Evolutionary conservation across 768 basidiomycete species (phyloP).

Genomic region (Tylopilus intermedius): DNA sequence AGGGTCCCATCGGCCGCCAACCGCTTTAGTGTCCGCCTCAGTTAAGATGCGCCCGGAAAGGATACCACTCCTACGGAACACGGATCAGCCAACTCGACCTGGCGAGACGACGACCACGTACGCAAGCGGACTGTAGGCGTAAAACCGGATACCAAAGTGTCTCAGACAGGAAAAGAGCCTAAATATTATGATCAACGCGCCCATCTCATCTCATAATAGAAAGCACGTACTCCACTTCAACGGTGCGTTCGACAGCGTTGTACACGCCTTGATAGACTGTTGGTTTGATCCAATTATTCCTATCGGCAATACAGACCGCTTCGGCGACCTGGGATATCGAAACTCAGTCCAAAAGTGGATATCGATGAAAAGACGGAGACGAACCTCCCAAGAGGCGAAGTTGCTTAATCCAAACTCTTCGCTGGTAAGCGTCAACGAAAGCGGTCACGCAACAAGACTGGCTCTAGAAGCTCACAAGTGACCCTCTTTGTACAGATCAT

Average conservation of each 20-base stretch:
- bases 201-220: not conserved
- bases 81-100: not conserved
- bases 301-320: slow-evolving; percentile 37
- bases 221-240: slow-evolving; percentile 11
- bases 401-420: slow-evolving; percentile 15
- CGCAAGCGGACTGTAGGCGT: slow-evolving; percentile 27
- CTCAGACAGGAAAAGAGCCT: slow-evolving; percentile 40
- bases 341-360: not conserved
- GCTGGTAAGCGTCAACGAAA: not conserved
- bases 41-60: slow-evolving; percentile 11
- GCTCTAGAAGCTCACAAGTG: slow-evolving; percentile 35
- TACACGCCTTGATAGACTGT: slow-evolving; percentile 49
- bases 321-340: slow-evolving; percentile 36
- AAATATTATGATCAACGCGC: too few species aligned
- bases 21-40: slow-evolving; percentile 2
- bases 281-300: slow-evolving; percentile 45
- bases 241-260: slow-evolving; percentile 39
- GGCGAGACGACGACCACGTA: not conserved
- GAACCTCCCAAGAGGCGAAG: slow-evolving; percentile 31
- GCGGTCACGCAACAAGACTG: not conserved
- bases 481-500: slow-evolving; percentile 48
- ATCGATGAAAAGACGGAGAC: not conserved
- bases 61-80: slow-evolving; percentile 6
- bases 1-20: slow-evolving; percentile 13
- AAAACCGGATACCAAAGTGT: slow-evolving; percentile 38